These are phyloP conservation scores for Aegilops tauschii DNA, from an alignment of 176 grass and related monocot genomes.

Conservation along the genomic window DNA sequence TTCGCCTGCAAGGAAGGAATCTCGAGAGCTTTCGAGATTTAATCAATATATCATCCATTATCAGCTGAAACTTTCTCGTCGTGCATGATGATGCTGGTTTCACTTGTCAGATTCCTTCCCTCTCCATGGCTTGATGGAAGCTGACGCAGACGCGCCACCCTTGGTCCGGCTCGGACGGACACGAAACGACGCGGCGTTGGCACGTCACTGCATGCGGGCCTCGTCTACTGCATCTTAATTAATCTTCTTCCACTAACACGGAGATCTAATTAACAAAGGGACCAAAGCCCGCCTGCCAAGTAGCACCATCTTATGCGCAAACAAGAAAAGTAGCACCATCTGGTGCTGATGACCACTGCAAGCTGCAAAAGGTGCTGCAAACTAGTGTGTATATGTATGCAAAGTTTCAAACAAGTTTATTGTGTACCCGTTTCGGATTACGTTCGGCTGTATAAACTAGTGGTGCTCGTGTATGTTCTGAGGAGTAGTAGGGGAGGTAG, in stretches of 20 bases:
- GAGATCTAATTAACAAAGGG: neutral
- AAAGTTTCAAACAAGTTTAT: too few relatives aligned
- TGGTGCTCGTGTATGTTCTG: too few relatives aligned
- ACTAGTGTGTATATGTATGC: neutral
- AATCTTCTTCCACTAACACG: neutral
- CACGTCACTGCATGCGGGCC: neutral
- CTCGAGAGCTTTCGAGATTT: neutral
- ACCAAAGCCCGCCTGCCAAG: neutral
- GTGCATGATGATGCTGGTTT: neutral
- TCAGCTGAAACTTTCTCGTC: neutral
- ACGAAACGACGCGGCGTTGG: neutral
- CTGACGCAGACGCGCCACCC: neutral
- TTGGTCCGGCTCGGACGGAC: neutral
- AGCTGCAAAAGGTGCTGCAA: neutral
- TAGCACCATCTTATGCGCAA: neutral
- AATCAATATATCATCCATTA: neutral
- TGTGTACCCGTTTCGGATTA: too few relatives aligned
- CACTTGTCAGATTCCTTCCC: neutral
- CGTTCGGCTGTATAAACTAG: too few relatives aligned
- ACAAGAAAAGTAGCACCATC: neutral
- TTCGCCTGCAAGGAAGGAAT: neutral
- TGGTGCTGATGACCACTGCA: too few relatives aligned
- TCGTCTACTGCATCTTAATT: neutral
- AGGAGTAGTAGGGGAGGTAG: neutral
- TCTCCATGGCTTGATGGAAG: neutral